A percentile compares a stretch with the other conserved stretches of the same genome.
Evolutionary conservation across 1,139 yeast genomes (phyloP).

Genomic region (Candida smagusa): DNA sequence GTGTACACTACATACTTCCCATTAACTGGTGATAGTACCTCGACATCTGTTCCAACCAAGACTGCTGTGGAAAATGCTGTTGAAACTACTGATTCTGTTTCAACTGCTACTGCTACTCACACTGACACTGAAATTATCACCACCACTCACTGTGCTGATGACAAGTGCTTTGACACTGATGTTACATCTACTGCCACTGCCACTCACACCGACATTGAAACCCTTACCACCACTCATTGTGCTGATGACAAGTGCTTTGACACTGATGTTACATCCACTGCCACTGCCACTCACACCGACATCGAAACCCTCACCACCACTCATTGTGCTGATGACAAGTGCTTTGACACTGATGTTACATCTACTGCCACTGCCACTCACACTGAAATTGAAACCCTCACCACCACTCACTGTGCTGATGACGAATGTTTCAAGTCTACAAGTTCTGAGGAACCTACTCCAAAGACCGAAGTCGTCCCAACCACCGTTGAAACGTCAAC

Average conservation of each 20-base stretch:
- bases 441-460: constrained; percentile 1
- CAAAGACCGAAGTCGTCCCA: constrained; percentile 2
- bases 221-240: constrained; percentile 23
- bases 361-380: constrained; percentile 1
- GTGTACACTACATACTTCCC: constrained; percentile 35
- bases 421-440: constrained; percentile 11
- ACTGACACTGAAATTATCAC: constrained; percentile 19
- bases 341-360: constrained; percentile 4
- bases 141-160: constrained; percentile 19
- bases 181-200: neutral
- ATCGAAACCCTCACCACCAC: constrained; percentile 23
- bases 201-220: constrained; percentile 12
- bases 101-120: constrained; percentile 1
- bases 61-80: neutral
- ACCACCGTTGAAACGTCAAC: constrained; percentile 3
- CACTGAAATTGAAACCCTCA: constrained; percentile 17
- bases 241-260: constrained; percentile 14
- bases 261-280: too few relatives aligned
- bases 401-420: constrained; percentile 21
- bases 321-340: constrained; percentile 17
- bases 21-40: constrained; percentile 15
- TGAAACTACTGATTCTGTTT: constrained; percentile 1
- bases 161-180: constrained; percentile 11
- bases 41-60: constrained; percentile 2
- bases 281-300: constrained; percentile 3